These are phyloP conservation scores for Peronospora farinosa DNA, from an alignment of 352 stramenopile genomes.

Conservation along the genomic window DNA sequence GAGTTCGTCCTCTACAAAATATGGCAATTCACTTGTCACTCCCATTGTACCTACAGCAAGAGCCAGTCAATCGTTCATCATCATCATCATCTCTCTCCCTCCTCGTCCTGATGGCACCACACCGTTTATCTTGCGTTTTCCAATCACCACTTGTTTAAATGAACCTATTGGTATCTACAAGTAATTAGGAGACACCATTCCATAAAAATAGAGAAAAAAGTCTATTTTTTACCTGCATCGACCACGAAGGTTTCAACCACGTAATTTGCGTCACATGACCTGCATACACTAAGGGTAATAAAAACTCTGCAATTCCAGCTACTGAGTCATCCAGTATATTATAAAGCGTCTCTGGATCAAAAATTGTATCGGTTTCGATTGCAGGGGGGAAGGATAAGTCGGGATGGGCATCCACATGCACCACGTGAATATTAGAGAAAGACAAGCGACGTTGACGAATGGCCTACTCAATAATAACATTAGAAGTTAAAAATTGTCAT, in stretches of 20 bases:
- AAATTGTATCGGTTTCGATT: conserved; percentile 43
- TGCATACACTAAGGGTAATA: conserved; percentile 70
- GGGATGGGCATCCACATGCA: conserved; percentile 84
- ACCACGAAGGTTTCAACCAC: conserved; percentile 83
- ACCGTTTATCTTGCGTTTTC: conserved; percentile 36
- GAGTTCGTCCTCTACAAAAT: conserved; percentile 73
- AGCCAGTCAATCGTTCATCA: conserved; percentile 1
- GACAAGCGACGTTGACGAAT: conserved; percentile 65
- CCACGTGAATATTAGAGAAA: conserved; percentile 54
- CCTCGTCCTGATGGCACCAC: conserved; percentile 1
- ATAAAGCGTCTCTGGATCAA: conserved; percentile 65
- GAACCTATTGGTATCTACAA: conserved; percentile 34
- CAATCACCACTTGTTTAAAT: conserved; percentile 33
- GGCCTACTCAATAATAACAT: conserved; percentile 34
- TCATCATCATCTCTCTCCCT: neutral
- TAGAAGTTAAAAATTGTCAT: neutral
- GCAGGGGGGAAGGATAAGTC: conserved; percentile 70
- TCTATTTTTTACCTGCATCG: conserved; percentile 37
- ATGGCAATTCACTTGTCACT: conserved; percentile 47
- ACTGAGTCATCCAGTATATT: conserved; percentile 56
- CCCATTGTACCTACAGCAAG: conserved; percentile 28
- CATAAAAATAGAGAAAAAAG: too few species aligned
- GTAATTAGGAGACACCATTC: neutral
- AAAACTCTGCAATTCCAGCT: conserved; percentile 80
- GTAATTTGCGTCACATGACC: conserved; percentile 69